Evolutionary conservation across 805 yeast genomes (phyloP).

Genomic region (Kodamaea jinghongensis): DNA sequence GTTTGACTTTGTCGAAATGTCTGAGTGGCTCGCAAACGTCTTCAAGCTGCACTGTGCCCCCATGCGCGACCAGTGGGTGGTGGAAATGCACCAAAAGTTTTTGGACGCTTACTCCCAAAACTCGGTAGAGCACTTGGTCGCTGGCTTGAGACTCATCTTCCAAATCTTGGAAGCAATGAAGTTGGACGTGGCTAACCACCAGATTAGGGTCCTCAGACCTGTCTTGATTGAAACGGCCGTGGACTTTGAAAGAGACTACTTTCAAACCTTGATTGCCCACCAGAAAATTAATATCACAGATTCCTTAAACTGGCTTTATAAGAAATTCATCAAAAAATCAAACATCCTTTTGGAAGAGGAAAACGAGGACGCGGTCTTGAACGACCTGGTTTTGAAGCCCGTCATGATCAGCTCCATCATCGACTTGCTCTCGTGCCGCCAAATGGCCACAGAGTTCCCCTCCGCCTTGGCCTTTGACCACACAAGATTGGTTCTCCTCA

Average conservation of each 20-base stretch:
- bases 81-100: constrained; percentile 68
- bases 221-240: constrained; percentile 82
- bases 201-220: constrained; percentile 81
- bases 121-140: constrained; percentile 55
- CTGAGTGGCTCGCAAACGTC: constrained; percentile 71
- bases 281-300: constrained; percentile 59
- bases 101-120: constrained; percentile 46
- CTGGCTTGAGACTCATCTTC: constrained; percentile 74
- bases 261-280: constrained; percentile 49
- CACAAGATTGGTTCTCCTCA: constrained; percentile 67
- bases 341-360: constrained; percentile 12
- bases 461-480: constrained; percentile 82
- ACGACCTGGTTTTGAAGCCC: constrained; percentile 28
- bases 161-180: constrained; percentile 92
- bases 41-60: constrained; percentile 94
- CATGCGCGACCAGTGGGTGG: constrained; percentile 89
- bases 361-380: constrained; percentile 12
- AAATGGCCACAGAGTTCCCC: constrained; percentile 81
- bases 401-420: constrained; percentile 53
- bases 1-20: constrained; percentile 68
- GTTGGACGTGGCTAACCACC: constrained; percentile 92
- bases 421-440: constrained; percentile 69
- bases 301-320: constrained; percentile 65
- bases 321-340: constrained; percentile 25
- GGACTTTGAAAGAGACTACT: constrained; percentile 85